These are phyloP conservation scores for Termitomyces sp. DNA, from an alignment of 768 basidiomycete genomes.

Conservation along the genomic window DNA sequence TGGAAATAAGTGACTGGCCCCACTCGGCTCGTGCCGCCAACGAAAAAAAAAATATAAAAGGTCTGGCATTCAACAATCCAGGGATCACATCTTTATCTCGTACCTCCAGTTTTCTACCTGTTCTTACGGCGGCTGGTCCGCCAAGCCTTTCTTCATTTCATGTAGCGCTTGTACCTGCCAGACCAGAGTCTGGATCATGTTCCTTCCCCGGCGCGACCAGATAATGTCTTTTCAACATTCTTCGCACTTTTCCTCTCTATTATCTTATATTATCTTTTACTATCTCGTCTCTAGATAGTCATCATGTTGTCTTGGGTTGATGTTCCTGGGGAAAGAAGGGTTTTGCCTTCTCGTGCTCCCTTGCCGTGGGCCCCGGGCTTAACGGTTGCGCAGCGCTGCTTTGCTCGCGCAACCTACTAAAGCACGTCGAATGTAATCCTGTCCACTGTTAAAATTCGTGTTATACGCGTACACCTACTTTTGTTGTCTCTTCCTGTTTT, in stretches of 20 bases:
- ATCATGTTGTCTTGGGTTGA: slow-evolving; percentile 1
- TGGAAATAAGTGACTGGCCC: background rate
- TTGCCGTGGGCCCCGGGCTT: slow-evolving; percentile 12
- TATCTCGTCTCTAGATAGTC: no score
- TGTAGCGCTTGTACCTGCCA: slow-evolving; percentile 9
- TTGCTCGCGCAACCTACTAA: background rate
- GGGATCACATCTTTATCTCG: background rate
- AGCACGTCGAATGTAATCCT: slow-evolving; percentile 1
- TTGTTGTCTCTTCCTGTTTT: background rate
- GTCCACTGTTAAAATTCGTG: background rate
- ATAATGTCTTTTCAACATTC: background rate
- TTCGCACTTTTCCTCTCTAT: no score
- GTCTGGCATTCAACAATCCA: background rate
- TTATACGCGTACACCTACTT: background rate
- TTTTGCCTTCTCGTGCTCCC: slow-evolving; percentile 10
- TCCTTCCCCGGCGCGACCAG: background rate
- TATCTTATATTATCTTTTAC: no score
- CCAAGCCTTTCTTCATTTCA: background rate
- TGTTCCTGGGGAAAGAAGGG: slow-evolving; percentile 8
- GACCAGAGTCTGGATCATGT: slow-evolving; percentile 7
- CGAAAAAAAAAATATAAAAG: background rate
- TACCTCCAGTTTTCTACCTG: background rate
- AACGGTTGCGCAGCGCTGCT: background rate
- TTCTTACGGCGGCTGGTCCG: background rate
- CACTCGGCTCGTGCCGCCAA: background rate